Evolutionary conservation across 1,284 basidiomycete species (phyloP).

Genomic region (Acaromyces ingoldii): DNA sequence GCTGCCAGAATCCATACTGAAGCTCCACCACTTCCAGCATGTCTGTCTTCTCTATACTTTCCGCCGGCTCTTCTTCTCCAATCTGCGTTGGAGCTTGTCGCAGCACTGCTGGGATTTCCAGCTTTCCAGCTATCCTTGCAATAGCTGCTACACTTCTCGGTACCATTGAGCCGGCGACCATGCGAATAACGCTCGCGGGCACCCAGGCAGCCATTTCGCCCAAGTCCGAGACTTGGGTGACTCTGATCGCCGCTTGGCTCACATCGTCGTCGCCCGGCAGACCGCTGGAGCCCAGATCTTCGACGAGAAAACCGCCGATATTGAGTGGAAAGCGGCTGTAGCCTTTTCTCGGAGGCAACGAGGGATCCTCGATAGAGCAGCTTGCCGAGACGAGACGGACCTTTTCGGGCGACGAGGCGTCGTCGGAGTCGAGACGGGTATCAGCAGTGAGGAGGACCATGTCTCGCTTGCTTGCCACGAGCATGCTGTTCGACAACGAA

Average conservation of each 20-base stretch:
- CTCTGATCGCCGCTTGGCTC: constrained; percentile 14
- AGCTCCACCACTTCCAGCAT: too few relatives aligned
- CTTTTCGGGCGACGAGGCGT: constrained; percentile 11
- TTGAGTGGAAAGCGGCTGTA: constrained; percentile 34
- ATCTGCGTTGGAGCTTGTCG: background rate
- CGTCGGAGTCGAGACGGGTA: constrained; percentile 25
- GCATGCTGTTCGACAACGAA: constrained; percentile 14
- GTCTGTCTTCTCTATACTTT: too few relatives aligned
- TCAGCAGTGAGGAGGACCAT: constrained; percentile 39
- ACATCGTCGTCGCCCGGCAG: too few relatives aligned
- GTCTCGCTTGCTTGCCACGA: constrained; percentile 40
- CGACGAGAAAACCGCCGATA: constrained; percentile 42
- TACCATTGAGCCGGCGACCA: constrained; percentile 40
- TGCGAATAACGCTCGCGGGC: constrained; percentile 33
- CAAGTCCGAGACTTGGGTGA: constrained; percentile 41
- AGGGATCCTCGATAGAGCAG: constrained; percentile 23
- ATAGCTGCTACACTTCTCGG: constrained; percentile 33
- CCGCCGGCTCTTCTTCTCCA: background rate
- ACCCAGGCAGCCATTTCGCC: constrained; percentile 42
- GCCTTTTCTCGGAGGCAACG: constrained; percentile 27
- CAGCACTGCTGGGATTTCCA: constrained; percentile 20
- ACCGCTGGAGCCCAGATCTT: constrained; percentile 26
- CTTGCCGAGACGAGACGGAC: constrained; percentile 34
- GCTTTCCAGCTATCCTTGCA: constrained; percentile 28
- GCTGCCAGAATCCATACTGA: too few relatives aligned